Base-by-base conservation (phyloP, 108 stramenopile species). In the Nitzschia sp. region DNA sequence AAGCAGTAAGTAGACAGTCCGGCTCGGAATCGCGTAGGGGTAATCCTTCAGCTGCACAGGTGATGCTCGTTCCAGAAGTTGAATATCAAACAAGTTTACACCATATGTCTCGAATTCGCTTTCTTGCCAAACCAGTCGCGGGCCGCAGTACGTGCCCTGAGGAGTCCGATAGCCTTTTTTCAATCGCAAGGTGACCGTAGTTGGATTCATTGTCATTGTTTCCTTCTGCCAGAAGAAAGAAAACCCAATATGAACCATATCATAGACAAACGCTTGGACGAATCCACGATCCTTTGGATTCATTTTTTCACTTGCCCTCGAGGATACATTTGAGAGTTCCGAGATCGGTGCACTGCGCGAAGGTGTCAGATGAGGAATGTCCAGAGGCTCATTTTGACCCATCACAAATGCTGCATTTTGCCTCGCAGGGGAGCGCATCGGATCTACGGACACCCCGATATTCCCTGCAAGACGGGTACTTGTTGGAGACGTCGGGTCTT, bases 81-180 rank as follows among this genome's bases (percentile, higher is more conserved):
- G 61, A 59, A 86, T 82, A 31, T 80, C 81, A 66, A 86, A 81
- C 21, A 86, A 33, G 48, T 78, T 60, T 55, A 86, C 58, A 2
- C 71, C 66, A 23, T 63, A 59, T 2, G 27, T 57, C 31, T 70
- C 68, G 8, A n/a, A 59, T 9, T 65, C 62, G 5, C 56, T 41
- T 15, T 60, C 78, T n/a, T 59, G 57, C 76, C 78, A 77, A 17
- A 73, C 75, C 29, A 84, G 45, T 8, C 61, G 56, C 15, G 83
- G 83, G 16, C 61, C 72, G 22, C 66, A 76, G 54, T 66, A 75
- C 22, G 34, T 69, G 5, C 73, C 79, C 41, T 56, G 31, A 23
- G 45, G 13, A 2, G 30, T 17, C 21, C 53, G 56, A 45, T 34
- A 67, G 11, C 77, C 77, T 28, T 21, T 29, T 54, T 72, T 34